Conservation (phyloP, 169 alveolate genomes). For the Plasmodium coatneyi region DNA sequence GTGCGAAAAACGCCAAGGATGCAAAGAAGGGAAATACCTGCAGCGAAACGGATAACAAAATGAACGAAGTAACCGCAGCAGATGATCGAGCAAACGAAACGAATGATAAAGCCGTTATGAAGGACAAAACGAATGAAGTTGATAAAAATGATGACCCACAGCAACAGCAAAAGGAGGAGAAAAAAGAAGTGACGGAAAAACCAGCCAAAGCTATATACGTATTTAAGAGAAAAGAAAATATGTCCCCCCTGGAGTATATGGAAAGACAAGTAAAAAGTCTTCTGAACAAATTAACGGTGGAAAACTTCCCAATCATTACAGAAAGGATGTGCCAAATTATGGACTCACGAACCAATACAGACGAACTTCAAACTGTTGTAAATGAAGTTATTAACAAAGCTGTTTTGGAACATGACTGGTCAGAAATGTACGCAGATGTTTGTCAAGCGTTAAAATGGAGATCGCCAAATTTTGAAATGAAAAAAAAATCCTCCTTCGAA, state of each 20-base stretch:
- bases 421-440: conserved; percentile 94
- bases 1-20: background rate
- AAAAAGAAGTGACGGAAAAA: conserved; percentile 18
- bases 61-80: background rate
- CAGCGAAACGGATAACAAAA: background rate
- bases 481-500: conserved; percentile 84
- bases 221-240: conserved; percentile 72
- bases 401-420: conserved; percentile 92
- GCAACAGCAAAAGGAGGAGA: background rate
- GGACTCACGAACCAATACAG: conserved; percentile 82
- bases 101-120: background rate
- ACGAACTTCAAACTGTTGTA: conserved; percentile 86
- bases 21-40: background rate
- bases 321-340: conserved; percentile 90
- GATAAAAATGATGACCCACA: background rate
- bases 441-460: conserved; percentile 90
- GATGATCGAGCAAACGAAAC: conserved; percentile 8
- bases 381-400: conserved; percentile 89
- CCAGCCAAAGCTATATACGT: conserved; percentile 66
- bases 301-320: conserved; percentile 90
- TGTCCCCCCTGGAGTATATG: conserved; percentile 83
- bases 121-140: conserved; percentile 1
- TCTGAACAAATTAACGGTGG: conserved; percentile 91
- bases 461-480: conserved; percentile 83
- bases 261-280: conserved; percentile 87